These are phyloP conservation scores for Blepharisma japonicum DNA, from an alignment of 73 alveolate genomes.

Conservation along the genomic window DNA sequence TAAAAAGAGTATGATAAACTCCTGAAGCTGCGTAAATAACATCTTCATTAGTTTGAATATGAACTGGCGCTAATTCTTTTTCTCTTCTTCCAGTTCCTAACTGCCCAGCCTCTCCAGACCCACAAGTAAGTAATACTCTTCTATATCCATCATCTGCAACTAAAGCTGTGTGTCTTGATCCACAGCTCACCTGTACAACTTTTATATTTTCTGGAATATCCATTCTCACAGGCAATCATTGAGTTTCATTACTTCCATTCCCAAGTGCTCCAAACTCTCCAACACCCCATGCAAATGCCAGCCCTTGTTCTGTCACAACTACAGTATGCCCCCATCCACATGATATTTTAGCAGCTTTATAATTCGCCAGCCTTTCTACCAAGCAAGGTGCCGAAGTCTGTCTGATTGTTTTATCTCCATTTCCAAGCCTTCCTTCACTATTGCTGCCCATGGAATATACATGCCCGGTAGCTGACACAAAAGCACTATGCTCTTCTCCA, in stretches of 20 bases:
- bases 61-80: slow-evolving; percentile 30
- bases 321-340: slow-evolving; percentile 60
- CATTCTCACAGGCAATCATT: slow-evolving; percentile 41
- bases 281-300: slow-evolving; percentile 66
- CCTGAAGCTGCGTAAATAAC: slow-evolving; percentile 47
- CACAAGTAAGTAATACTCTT: slow-evolving; percentile 22
- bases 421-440: slow-evolving; percentile 70
- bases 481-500: slow-evolving; percentile 64
- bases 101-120: slow-evolving; percentile 45
- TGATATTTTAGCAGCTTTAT: slow-evolving; percentile 45
- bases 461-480: slow-evolving; percentile 48
- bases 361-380: slow-evolving; percentile 43
- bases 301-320: slow-evolving; percentile 51
- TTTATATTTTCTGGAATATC: not conserved
- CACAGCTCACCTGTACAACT: slow-evolving; percentile 52
- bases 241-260: slow-evolving; percentile 30
- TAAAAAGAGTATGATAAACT: slow-evolving; percentile 60
- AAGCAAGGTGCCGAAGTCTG: slow-evolving; percentile 8
- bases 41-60: not conserved
- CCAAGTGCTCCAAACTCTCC: slow-evolving; percentile 63
- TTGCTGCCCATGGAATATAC: slow-evolving; percentile 72
- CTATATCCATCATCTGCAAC: not conserved
- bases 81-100: slow-evolving; percentile 39
- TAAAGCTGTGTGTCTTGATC: slow-evolving; percentile 42
- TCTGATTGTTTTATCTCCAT: slow-evolving; percentile 25